Base-by-base conservation (phyloP, 2,329 filamentous ascomycete genomes). In the Cercospora berteroae region DNA sequence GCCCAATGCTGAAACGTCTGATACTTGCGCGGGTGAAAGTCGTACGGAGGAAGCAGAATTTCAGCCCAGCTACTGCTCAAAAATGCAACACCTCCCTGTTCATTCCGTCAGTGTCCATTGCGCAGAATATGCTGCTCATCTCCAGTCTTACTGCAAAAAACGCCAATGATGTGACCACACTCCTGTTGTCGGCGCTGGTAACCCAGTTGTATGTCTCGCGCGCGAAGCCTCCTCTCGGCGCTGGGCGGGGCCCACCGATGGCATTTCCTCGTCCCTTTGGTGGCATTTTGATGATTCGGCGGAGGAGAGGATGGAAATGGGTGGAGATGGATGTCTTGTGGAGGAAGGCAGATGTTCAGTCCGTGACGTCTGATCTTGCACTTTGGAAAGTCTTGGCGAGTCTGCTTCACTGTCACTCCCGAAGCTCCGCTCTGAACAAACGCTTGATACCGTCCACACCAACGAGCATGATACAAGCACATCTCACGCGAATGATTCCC, bases 11-110 rank as follows among this genome's bases (percentile, higher is more conserved):
- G 44, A 25, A n/a, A 5, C 25, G 10, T 58, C 20, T 56, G 39
- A 36, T 9, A 13, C 18, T 36, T 10, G 25, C n/a, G 25, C 8
- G 18, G 18, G 4, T 50, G 31, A 10, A 48, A 18, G 18, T 39
- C 80, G 79, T 79, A 85, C 78, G 82, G 80, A 58, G 83, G 82
- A 9, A 84, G 76, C 5, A 85, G 74, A 63, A 84, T 77, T 77
- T 85, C 83, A 70, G 80, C 81, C 82, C 82, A 85, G 78, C 81
- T 84, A 76, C 82, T 84, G 74, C 83, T 80, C 55, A 86, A 72
- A 73, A 86, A 85, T 6, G 83, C 79, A 42, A 85, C 83, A 67
- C 83, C 65, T 58, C 61, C 65, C 65, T 48, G 9, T 20, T 12
- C 42, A 48, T 5, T 4, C 8, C 36, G 36, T 60, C 10, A 33